These are phyloP conservation scores for Hypsizygus ulmarius DNA, from an alignment of 1,284 basidiomycete genomes.

Conservation along the genomic window DNA sequence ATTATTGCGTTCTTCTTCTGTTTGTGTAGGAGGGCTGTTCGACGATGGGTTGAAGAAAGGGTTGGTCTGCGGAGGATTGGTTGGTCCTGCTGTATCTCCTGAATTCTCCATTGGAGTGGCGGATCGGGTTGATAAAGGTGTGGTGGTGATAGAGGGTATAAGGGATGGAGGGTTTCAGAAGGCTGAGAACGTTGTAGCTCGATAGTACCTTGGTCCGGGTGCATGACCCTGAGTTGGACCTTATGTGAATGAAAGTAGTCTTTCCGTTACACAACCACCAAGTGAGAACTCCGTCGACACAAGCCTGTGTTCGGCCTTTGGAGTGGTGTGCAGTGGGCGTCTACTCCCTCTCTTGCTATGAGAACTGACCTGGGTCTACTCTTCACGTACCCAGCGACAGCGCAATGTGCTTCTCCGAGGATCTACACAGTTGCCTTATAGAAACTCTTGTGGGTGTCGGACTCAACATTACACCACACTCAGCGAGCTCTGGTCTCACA, in stretches of 20 bases:
- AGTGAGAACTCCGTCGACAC: no score
- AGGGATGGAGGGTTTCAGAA: background rate
- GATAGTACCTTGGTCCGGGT: constrained; percentile 7
- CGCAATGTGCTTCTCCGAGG: constrained; percentile 1
- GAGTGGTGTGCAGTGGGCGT: no score
- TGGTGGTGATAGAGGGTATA: background rate
- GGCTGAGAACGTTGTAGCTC: background rate
- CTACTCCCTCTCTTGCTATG: background rate
- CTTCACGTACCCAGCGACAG: constrained; percentile 1
- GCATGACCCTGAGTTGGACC: constrained; percentile 4
- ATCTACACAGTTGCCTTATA: constrained; percentile 4
- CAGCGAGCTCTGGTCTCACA: background rate
- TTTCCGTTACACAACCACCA: no score
- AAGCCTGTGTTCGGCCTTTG: no score
- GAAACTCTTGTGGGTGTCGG: constrained; percentile 2
- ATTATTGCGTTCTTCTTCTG: no score
- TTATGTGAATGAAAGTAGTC: background rate
- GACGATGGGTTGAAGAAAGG: no score
- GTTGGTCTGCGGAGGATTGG: no score
- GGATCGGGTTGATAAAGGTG: background rate
- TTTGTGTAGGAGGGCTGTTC: no score
- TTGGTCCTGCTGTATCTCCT: no score
- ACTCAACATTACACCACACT: constrained; percentile 3
- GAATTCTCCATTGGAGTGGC: background rate
- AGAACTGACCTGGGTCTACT: constrained; percentile 1